Conservation (phyloP, 495 filamentous ascomycete genomes). For the Trichoderma asperelloides region DNA sequence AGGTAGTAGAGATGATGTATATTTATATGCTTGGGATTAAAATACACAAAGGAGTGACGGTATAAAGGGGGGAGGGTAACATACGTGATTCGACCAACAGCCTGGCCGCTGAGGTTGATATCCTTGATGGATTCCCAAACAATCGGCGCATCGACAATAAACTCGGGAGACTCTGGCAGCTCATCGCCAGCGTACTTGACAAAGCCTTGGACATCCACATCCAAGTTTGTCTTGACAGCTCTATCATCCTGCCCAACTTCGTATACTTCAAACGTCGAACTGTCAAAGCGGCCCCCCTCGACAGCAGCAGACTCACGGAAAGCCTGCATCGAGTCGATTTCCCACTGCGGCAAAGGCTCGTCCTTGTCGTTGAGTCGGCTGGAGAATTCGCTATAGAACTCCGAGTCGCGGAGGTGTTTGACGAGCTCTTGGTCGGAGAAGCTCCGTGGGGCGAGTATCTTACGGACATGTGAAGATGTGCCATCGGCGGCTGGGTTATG, state of each 20-base stretch:
- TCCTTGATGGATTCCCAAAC: conserved; percentile 33
- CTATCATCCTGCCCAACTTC: conserved; percentile 37
- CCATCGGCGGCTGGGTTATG: background rate
- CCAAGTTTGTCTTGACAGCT: conserved; percentile 9
- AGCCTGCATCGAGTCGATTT: conserved; percentile 1
- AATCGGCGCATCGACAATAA: conserved; percentile 22
- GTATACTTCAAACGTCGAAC: conserved; percentile 40
- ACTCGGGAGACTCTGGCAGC: conserved; percentile 12
- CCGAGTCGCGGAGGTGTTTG: background rate
- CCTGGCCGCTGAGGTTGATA: conserved; percentile 20
- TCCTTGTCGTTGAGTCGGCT: background rate
- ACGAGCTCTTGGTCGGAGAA: conserved; percentile 7
- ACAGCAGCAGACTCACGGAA: conserved; percentile 12
- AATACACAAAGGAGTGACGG: background rate
- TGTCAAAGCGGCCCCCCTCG: conserved; percentile 27
- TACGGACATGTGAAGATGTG: background rate
- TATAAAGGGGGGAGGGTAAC: conserved; percentile 7
- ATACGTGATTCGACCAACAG: conserved; percentile 44
- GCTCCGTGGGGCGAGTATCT: background rate
- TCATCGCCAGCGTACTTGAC: conserved; percentile 19
- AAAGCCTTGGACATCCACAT: conserved; percentile 9
- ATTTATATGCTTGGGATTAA: background rate
- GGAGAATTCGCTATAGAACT: background rate
- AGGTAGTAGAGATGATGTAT: background rate
- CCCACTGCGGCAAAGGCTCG: background rate